These are phyloP conservation scores for Ganoderma lingzhi DNA, from an alignment of 1,284 basidiomycete species.

Conservation along the genomic window DNA sequence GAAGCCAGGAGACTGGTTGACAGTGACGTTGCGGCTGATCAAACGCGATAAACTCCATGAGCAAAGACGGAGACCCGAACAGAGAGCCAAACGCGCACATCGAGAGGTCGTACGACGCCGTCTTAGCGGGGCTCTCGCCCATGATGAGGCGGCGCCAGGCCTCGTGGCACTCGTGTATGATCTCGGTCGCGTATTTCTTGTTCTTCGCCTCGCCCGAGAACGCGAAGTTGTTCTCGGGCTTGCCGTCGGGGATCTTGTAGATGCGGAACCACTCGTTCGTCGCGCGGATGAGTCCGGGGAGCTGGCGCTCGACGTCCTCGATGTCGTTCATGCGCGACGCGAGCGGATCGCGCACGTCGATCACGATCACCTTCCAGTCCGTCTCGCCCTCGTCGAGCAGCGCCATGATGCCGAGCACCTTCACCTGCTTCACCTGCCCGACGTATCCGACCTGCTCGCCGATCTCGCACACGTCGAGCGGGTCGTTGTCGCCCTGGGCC, in stretches of 20 bases:
- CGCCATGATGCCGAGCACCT: constrained; percentile 99
- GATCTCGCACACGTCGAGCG: constrained; percentile 99
- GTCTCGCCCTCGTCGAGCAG: constrained; percentile 98
- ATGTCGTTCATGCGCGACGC: constrained; percentile 98
- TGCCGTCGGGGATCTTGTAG: constrained; percentile 99
- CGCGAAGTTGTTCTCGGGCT: constrained; percentile 98
- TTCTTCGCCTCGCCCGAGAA: constrained; percentile 99
- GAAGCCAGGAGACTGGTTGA: constrained; percentile 79
- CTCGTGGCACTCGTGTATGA: constrained; percentile 99
- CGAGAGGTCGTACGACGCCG: constrained; percentile 75
- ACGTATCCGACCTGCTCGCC: constrained; percentile 98
- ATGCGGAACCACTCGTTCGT: constrained; percentile 99
- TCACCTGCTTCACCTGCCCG: constrained; percentile 99
- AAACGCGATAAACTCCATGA: constrained; percentile 18
- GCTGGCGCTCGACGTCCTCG: constrained; percentile 98
- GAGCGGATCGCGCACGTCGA: constrained; percentile 96
- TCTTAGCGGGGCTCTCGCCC: constrained; percentile 82
- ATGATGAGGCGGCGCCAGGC: constrained; percentile 95
- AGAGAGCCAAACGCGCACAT: constrained; percentile 64
- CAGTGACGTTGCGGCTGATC: constrained; percentile 72
- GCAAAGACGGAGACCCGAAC: neutral
- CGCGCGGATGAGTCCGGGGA: constrained; percentile 95
- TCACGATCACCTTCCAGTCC: constrained; percentile 99
- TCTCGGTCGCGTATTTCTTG: constrained; percentile 98
- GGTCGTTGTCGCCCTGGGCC: constrained; percentile 99